Base-by-base conservation (phyloP, 176 grass and related monocot species). In the Lolium multiflorum region DNA sequence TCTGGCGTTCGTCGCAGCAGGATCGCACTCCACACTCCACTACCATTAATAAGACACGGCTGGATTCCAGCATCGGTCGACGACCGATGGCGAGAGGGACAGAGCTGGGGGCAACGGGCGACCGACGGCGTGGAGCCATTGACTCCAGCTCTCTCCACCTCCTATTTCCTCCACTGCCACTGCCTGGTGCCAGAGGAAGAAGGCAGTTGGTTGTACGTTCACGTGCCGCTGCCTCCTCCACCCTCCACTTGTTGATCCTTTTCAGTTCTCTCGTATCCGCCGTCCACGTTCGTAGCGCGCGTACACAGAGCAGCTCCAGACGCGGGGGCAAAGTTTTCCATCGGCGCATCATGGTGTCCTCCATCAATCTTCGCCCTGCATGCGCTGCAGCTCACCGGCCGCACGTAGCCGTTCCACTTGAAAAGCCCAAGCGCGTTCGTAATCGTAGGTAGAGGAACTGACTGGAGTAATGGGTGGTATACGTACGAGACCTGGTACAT, bases 341-440 rank as follows among this genome's bases (percentile, higher is more conserved):
- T 50, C 75, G 77, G 15, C 14, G 73, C 51, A 86, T 85, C 77
- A 90, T 78, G 71, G 18, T 87, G 88, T 82, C 76, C 39, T 71
- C 88, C 69, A 48, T 21, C 15, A 76, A 50, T 25, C 77, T 64
- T 64, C 46, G 21, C 14, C 26, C 41, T 6, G 15, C 41, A 43
- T 43, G 41, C 41, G 46, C 46, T 47, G 46, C 46, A 9, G 46
- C 46, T 47, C 46, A 47, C 46, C 41, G 41, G 41, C 7, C 9
- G 46, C 9, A 47, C 46, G 66, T 69, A 41, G 9, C 62, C 63
- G 15, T 71, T 50, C 35, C 46, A 77, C 46, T 21, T n/a, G 41
- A 17, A 48, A 37, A 26, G 31, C 37, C 46, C 1, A 47, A 47
- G 46, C 46, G 46, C 46, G 9, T 47, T 47, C 46, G 46, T 10